Evolutionary conservation across 345 rosid genomes (phyloP), one percentile per base, ranked within the genome.

Genomic region (Syzygium jambos): DNA sequence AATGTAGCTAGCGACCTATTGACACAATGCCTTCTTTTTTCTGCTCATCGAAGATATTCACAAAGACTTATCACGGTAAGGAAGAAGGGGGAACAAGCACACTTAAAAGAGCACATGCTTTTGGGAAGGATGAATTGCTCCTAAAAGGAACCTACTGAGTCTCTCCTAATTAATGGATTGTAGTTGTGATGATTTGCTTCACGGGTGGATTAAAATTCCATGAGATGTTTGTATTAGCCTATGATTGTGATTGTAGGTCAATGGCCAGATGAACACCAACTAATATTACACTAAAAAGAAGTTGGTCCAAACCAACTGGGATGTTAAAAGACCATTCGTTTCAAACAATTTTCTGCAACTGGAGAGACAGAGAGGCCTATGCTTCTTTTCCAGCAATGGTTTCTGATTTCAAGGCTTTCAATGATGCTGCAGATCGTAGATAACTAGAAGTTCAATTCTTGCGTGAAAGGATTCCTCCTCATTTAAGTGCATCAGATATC

Each of bases 31-130:
- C 25, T 34, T 57, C 59, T 21, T 73, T 73, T 19, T 73, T 73
- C 46, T 34, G 38, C 80, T 73, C 27, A 30, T 73, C 3, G 77
- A 11, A 51, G 41, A 25, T 54, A 84, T 89, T 98, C 94, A n/a
- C 80, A 34, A 7, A 19, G 25, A 19, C 7, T 73, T 73, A 1
- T 34, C 80, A 34, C 34, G 80, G 49, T 11, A 73, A 34, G 80
- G 25, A 73, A 73, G 46, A 73, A 19, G 80, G 80, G 55, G 80
- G 49, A 73, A 17, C 25, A 19, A 38, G 80, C 12, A 9, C 46
- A 2, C 46, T 73, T 19, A 49, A 23, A 23, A 73, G 43, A 65
- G 12, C 1, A 3, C 23, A 65, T 73, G 27, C 14, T 6, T 34
- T 73, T 21, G 80, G 80, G 43, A 73, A 73, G 49, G 15, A 73